Evolutionary conservation across 257 asterid genomes (phyloP).

Genomic region (Solanum etuberosum): DNA sequence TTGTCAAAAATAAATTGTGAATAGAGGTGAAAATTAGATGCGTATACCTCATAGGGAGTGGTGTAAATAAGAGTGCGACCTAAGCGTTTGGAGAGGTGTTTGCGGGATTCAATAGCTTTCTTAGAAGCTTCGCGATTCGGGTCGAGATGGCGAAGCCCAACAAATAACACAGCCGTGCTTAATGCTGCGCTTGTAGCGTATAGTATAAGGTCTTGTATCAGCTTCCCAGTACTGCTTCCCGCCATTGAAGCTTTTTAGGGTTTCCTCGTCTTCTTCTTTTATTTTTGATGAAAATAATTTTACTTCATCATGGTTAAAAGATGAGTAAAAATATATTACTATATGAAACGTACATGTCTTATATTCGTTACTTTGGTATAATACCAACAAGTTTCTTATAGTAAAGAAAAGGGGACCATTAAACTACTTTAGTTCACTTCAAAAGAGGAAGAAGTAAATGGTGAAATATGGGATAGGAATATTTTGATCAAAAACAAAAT

Average conservation of each 20-base stretch:
- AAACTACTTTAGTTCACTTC: neutral
- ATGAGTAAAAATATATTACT: too few species aligned
- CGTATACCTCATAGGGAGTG: neutral
- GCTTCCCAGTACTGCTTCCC: neutral
- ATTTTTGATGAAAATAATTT: too few species aligned
- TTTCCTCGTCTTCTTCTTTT: neutral
- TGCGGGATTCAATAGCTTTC: neutral
- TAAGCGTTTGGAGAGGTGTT: slow-evolving; percentile 3
- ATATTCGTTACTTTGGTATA: neutral
- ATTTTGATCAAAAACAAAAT: too few species aligned
- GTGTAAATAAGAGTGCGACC: slow-evolving; percentile 1
- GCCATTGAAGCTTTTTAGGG: neutral
- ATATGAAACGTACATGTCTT: neutral
- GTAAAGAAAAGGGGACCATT: neutral
- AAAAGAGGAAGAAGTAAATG: neutral
- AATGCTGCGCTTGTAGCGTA: slow-evolving; percentile 1
- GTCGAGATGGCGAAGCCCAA: slow-evolving; percentile 2
- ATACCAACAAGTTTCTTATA: neutral
- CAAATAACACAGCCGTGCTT: neutral
- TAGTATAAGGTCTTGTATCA: neutral
- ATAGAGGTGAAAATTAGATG: neutral
- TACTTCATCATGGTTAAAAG: neutral
- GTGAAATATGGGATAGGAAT: neutral
- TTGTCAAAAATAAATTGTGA: neutral
- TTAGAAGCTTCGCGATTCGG: slow-evolving; percentile 5